These are phyloP conservation scores for Cucurbita argyrosperma DNA, from an alignment of 306 rosid species.

Conservation along the genomic window DNA sequence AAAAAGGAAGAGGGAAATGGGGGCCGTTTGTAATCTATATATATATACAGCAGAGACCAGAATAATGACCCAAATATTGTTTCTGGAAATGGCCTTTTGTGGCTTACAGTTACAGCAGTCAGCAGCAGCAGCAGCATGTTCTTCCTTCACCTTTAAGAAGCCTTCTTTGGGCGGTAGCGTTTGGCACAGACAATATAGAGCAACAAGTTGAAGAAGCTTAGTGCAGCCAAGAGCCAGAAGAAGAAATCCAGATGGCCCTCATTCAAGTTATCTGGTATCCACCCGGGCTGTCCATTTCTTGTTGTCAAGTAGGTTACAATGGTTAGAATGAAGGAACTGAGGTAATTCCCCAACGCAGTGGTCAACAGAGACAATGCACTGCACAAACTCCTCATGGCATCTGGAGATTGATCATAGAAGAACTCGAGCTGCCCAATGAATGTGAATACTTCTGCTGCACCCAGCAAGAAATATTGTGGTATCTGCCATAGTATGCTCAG, in stretches of 20 bases:
- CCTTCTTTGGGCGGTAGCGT: constrained; percentile 60
- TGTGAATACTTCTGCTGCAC: constrained; percentile 77
- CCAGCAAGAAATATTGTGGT: constrained; percentile 83
- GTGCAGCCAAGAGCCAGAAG: constrained; percentile 85
- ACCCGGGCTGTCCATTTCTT: constrained; percentile 43
- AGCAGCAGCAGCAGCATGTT: not conserved
- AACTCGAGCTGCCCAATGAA: constrained; percentile 87
- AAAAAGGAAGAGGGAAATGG: not conserved
- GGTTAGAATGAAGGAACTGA: constrained; percentile 75
- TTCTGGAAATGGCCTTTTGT: not conserved
- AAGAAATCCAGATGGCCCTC: constrained; percentile 68
- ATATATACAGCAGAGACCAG: not conserved
- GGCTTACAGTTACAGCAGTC: not conserved
- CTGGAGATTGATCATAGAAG: constrained; percentile 94
- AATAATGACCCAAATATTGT: not conserved
- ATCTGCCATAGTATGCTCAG: constrained; percentile 61
- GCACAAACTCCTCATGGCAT: constrained; percentile 92
- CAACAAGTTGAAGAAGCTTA: constrained; percentile 60
- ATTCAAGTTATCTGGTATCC: constrained; percentile 86
- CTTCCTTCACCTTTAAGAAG: constrained; percentile 18
- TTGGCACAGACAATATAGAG: constrained; percentile 43
- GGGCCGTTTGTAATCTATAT: not conserved
- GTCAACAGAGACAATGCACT: constrained; percentile 83
- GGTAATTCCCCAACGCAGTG: constrained; percentile 61
- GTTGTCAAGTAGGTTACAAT: constrained; percentile 67